These are phyloP conservation scores for Colletotrichum incanum DNA, from an alignment of 2,329 filamentous ascomycete species.

Conservation along the genomic window DNA sequence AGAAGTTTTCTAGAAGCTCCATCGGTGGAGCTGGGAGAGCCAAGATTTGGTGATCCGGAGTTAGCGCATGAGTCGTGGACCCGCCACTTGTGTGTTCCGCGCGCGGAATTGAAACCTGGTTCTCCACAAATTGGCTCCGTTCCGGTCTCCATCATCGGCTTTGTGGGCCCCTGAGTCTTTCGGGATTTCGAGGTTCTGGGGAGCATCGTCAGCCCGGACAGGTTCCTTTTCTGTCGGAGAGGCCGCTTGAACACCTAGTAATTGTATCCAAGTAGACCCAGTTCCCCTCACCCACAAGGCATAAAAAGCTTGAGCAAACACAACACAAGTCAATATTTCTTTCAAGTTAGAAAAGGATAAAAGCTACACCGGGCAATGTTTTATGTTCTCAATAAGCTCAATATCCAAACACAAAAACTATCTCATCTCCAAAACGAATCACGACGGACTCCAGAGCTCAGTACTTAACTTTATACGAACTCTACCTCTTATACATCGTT, in stretches of 20 bases:
- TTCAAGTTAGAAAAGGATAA: not conserved
- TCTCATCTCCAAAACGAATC: not conserved
- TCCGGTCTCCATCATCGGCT: conserved; percentile 2
- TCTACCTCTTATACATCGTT: not conserved
- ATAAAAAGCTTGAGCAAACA: not conserved
- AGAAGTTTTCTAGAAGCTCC: conserved; percentile 28
- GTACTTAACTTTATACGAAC: not conserved
- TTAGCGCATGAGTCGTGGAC: conserved; percentile 21
- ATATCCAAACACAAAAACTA: too few species aligned
- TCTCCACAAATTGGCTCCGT: not conserved
- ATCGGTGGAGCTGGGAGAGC: conserved; percentile 6
- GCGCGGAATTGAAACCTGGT: conserved; percentile 17
- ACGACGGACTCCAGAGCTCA: not conserved
- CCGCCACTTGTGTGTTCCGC: conserved; percentile 16
- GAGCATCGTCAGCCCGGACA: not conserved
- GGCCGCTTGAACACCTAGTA: not conserved
- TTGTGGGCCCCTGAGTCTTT: not conserved
- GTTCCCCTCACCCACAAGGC: too few species aligned
- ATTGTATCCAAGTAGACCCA: not conserved
- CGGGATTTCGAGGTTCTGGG: not conserved
- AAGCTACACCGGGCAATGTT: too few species aligned
- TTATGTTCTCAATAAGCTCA: too few species aligned
- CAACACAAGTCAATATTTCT: not conserved
- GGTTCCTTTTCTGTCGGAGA: not conserved
- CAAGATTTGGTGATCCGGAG: conserved; percentile 35